These are phyloP conservation scores for Aotearoamyces nothofagi DNA, from an alignment of 2,329 filamentous ascomycete species.

Conservation along the genomic window DNA sequence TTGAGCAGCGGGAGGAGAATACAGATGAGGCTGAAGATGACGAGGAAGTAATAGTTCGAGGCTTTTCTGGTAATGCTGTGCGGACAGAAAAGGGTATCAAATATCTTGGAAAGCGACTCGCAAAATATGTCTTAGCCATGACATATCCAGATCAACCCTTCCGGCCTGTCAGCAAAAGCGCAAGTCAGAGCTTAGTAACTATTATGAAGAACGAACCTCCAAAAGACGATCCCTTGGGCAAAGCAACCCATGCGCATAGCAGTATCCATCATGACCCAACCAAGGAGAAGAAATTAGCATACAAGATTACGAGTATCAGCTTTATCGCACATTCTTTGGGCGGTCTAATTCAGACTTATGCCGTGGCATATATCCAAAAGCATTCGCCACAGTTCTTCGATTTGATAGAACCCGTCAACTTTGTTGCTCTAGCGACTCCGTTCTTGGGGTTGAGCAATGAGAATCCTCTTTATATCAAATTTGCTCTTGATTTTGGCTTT, in stretches of 20 bases:
- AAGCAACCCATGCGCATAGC: conserved; percentile 43
- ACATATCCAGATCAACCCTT: conserved; percentile 92
- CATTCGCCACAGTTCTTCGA: conserved; percentile 87
- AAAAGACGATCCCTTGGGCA: conserved; percentile 28
- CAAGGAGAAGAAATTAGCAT: conserved; percentile 36
- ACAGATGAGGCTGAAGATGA: conserved; percentile 38
- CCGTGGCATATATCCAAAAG: conserved; percentile 91
- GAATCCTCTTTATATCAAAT: conserved; percentile 93
- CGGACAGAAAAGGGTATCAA: conserved; percentile 92
- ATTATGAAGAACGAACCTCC: conserved; percentile 23
- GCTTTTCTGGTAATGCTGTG: conserved; percentile 79
- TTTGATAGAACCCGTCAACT: conserved; percentile 75
- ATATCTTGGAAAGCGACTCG: conserved; percentile 86
- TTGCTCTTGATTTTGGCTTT: conserved; percentile 88
- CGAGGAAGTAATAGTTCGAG: conserved; percentile 77
- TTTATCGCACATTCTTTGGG: conserved; percentile 88
- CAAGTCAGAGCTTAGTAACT: conserved; percentile 25
- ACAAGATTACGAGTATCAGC: conserved; percentile 85
- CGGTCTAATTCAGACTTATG: conserved; percentile 82
- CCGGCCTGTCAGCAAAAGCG: conserved; percentile 43
- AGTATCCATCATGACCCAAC: conserved; percentile 33
- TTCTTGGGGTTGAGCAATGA: conserved; percentile 91
- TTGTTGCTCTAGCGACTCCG: conserved; percentile 74
- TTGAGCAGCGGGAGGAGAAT: conserved; percentile 8
- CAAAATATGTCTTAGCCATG: conserved; percentile 76